Base-by-base conservation (phyloP, 805 yeast genomes). In the Nakazawaea wyomingensis region DNA sequence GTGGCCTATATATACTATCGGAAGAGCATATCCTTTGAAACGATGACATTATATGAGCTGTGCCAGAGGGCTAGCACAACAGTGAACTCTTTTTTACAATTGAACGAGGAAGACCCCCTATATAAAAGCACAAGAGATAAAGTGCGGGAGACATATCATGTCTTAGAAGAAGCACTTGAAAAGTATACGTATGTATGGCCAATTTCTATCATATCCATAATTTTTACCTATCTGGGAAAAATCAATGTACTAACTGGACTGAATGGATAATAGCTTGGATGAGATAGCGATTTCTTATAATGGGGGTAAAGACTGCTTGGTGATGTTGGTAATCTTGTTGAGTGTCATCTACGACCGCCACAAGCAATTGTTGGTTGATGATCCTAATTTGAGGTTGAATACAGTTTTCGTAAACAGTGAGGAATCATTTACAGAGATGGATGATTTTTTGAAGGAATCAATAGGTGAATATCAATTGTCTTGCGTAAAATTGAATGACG, bases 261-360 rank as follows among this genome's bases (percentile, higher is more conserved):
- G 20, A 16, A 16, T 17, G 16, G 6, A 10, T 3, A n/a, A 16
- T 33, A 44, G 40, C 11, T 41, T 65, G 11, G 65, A 70, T 10
- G 80, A 83, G 45, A 62, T 85, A 3, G 83, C 97, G 0, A 69
- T 93, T 11, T 85, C 96, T 2, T 93, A 84, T 61, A 93, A 93
- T 58, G 99, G 99, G 9, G 99, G 99, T 1, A 93, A 93, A 57
- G 99, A 93, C 64, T 93, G 98, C 54, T 75, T 90, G 37, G 97
- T 90, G 26, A 79, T 91, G 83, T 71, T 93, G 43, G 67, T 88
- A 13, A 56, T 93, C 4, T 78, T 86, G 42, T 63, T 90, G 40
- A 82, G 93, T 1, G 77, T 76, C 34, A 51, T 62, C 11, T 59
- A 59, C 37, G 49, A 48, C 28, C 52, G 43, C 32, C 55, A 47